phyloP scores from a whole-genome alignment of 2,329 filamentous ascomycete species.

The Cadophora malorum region DNA sequence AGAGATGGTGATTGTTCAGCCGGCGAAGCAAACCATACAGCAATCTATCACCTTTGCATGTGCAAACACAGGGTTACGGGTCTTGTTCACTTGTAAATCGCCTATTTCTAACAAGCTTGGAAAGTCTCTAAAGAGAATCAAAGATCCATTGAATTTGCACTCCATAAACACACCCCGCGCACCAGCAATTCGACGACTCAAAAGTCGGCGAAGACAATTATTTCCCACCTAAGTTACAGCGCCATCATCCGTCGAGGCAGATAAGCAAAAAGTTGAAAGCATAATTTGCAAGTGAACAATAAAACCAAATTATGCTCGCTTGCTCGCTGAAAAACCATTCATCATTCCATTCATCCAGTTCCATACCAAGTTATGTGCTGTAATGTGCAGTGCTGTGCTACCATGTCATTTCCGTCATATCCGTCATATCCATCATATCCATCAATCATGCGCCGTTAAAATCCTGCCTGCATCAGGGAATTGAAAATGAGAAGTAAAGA shows the following conservation, averaged over 20 bases:
- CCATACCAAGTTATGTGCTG: background rate
- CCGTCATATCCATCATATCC: constrained; percentile 9
- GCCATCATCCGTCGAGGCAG: background rate
- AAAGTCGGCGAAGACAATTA: background rate
- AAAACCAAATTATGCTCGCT: constrained; percentile 10
- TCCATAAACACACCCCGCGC: background rate
- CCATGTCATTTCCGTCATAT: constrained; percentile 6
- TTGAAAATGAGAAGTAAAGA: background rate
- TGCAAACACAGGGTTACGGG: too few relatives aligned
- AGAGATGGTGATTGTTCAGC: too few relatives aligned
- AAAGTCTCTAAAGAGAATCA: too few relatives aligned
- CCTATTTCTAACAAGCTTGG: too few relatives aligned
- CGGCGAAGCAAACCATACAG: too few relatives aligned
- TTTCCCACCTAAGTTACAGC: constrained; percentile 3
- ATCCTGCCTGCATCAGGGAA: background rate
- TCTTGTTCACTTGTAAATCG: too few relatives aligned
- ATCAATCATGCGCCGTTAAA: constrained; percentile 17
- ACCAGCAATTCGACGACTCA: background rate
- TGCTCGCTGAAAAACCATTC: background rate
- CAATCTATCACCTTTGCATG: too few relatives aligned
- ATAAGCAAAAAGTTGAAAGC: background rate
- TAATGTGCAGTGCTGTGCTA: background rate
- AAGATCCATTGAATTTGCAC: background rate
- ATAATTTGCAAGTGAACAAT: background rate
- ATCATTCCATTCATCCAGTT: constrained; percentile 2